Evolutionary conservation across 1,284 basidiomycete genomes (phyloP), one percentile per base, ranked within the genome.

Genomic region (Ustilago lituana): DNA sequence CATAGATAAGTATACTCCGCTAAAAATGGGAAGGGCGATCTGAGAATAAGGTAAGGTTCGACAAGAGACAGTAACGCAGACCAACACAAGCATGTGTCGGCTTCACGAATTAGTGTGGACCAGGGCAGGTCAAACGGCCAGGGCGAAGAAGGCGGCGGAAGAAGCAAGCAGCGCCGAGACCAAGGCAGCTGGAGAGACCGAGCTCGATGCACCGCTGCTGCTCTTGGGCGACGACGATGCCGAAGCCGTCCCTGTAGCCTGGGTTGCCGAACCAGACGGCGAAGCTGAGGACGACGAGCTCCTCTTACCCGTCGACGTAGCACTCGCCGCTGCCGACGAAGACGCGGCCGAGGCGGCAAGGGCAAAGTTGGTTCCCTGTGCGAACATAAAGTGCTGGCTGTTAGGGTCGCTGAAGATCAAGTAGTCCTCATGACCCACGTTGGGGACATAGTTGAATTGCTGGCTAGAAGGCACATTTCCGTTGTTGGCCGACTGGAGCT

Each of bases 391-490:
- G 26, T 58, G 44, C 46, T 74, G 73, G 19, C 57, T 54, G 23
- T 31, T 60, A 27, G 69, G 67, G 36, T 73, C 67, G 40, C 57
- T 63, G 27, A 77, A 65, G 40, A 77, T 74, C 17, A 68, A 29
- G 53, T 77, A 76, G 31, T 77, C 76, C 22, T 77, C 70, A 48
- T 77, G 76, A 19, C 54, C 59, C 14, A 66, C 65, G 23, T 47
- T 45, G 19, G 59, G 23, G 9, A 77, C 64, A 41, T 69, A 77
- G 53, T 73, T 74, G 55, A 74, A 75, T 19, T 48, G 47, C 15
- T 77, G 73, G 35, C 53, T 61, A 2, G 46, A 36, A 5, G 74
- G 74, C 1, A 65, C 51, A 23, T 72, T 68, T 15, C 74, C 74
- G n/a, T 49, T 36, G 54, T 73, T 68, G 31, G 44, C 63, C 19